Percentiles rank a stretch among this genome's conserved stretches.
These are phyloP conservation scores for Kickxella alabastrina DNA, from an alignment of 192 early-diverging fungal species.

Conservation along the genomic window DNA sequence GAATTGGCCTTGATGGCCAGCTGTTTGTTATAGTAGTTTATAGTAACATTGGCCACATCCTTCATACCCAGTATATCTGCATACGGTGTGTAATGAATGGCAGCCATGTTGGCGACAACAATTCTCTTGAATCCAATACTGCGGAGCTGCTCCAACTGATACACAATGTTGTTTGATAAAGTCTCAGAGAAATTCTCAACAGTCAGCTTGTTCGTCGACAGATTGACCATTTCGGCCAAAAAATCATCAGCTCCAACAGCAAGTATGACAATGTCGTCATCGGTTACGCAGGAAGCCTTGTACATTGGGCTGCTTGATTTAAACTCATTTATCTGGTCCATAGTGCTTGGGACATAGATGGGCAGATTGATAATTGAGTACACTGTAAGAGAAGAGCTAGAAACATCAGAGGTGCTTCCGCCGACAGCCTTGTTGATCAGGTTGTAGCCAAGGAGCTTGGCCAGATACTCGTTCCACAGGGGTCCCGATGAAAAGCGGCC, in stretches of 20 bases:
- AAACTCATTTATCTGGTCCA: slow-evolving; percentile 35
- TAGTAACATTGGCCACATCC: background rate
- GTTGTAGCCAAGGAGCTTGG: slow-evolving; percentile 8
- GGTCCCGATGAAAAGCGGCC: slow-evolving; percentile 33
- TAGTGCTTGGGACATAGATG: slow-evolving; percentile 21
- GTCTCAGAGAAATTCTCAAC: slow-evolving; percentile 12
- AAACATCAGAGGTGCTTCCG: slow-evolving; percentile 21
- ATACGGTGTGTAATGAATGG: slow-evolving; percentile 32
- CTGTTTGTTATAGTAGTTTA: background rate
- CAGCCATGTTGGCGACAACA: slow-evolving; percentile 21
- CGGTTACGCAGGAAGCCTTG: background rate
- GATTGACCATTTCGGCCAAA: slow-evolving; percentile 7
- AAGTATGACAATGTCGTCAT: slow-evolving; percentile 17
- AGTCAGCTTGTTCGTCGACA: slow-evolving; percentile 1
- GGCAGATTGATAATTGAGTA: slow-evolving; percentile 7
- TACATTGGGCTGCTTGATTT: slow-evolving; percentile 17
- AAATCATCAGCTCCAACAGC: slow-evolving; percentile 33
- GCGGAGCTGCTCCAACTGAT: slow-evolving; percentile 25
- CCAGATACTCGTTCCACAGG: slow-evolving; percentile 38
- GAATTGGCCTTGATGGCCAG: background rate
- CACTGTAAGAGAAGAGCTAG: slow-evolving; percentile 7
- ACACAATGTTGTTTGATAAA: slow-evolving; percentile 8
- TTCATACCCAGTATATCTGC: background rate
- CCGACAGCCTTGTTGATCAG: slow-evolving; percentile 37
- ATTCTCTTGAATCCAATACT: slow-evolving; percentile 30